Evolutionary conservation across 352 stramenopile species (phyloP).

Genomic region (Thraustochytrium striatum): DNA sequence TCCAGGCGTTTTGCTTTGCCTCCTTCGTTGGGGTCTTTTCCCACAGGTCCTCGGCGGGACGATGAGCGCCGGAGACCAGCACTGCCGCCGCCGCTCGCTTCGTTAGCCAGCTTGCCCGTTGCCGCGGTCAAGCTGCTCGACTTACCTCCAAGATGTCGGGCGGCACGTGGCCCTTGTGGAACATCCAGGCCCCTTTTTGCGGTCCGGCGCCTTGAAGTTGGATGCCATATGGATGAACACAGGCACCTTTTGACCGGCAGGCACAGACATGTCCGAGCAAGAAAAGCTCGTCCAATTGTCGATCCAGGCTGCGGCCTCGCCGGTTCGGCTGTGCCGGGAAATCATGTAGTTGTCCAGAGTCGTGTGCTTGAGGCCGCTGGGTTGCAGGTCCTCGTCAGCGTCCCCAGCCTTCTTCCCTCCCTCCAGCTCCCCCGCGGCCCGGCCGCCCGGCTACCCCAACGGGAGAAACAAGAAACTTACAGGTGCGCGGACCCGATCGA

Average conservation of each 20-base stretch:
- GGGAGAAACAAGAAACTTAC: too few relatives aligned
- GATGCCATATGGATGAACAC: constrained; percentile 46
- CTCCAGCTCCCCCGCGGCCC: too few relatives aligned
- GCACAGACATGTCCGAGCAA: background rate
- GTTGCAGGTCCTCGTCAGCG: too few relatives aligned
- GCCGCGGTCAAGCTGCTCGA: background rate
- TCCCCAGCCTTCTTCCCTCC: too few relatives aligned
- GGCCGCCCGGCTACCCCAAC: too few relatives aligned
- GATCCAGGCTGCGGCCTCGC: constrained; percentile 28
- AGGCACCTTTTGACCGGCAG: constrained; percentile 2
- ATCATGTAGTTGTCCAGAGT: constrained; percentile 50
- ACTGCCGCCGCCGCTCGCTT: background rate
- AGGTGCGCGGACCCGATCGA: constrained; percentile 35
- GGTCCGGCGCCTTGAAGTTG: constrained; percentile 44
- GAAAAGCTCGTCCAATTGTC: constrained; percentile 18
- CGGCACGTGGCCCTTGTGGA: constrained; percentile 47
- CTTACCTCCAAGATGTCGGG: constrained; percentile 30
- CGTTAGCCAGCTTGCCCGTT: background rate
- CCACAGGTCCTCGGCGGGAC: constrained; percentile 36
- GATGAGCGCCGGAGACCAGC: constrained; percentile 40
- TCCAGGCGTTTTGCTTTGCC: constrained; percentile 31
- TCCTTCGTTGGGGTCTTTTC: background rate
- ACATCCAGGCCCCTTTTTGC: constrained; percentile 37
- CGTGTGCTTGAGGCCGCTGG: constrained; percentile 32
- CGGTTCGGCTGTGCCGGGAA: constrained; percentile 21